These are phyloP conservation scores for Acmispon strigosus DNA, from an alignment of 306 rosid species.

Conservation along the genomic window DNA sequence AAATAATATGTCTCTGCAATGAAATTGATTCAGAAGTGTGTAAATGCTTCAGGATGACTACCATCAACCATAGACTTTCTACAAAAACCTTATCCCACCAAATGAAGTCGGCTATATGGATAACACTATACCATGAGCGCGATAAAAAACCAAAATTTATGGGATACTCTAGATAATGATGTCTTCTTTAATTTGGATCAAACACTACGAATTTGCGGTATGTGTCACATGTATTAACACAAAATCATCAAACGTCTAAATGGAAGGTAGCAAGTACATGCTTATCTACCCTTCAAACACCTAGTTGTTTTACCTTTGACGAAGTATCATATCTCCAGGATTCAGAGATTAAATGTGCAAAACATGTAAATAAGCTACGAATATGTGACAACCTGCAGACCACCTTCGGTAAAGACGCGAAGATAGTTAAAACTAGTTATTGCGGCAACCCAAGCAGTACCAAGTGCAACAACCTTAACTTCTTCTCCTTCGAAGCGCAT, in stretches of 20 bases:
- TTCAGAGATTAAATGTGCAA: not conserved
- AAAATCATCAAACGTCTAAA: not conserved
- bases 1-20: slow-evolving; percentile 69
- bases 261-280: not conserved
- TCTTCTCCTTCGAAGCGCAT: slow-evolving; percentile 98
- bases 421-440: slow-evolving; percentile 79
- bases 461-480: slow-evolving; percentile 84
- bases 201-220: no score
- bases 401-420: slow-evolving; percentile 83
- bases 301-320: not conserved
- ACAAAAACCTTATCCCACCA: no score
- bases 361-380: not conserved
- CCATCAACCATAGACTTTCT: not conserved
- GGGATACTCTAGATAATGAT: no score
- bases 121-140: no score
- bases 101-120: no score
- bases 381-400: slow-evolving; percentile 76
- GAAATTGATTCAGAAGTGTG: slow-evolving; percentile 23
- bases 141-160: no score
- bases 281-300: slow-evolving; percentile 6
- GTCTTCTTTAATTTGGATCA: no score
- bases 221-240: not conserved
- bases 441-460: slow-evolving; percentile 89
- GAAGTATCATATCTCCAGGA: not conserved
- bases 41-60: not conserved